A percentile compares a stretch with the other conserved stretches of the same genome.
Evolutionary conservation across 1,284 basidiomycete genomes (phyloP).

Genomic region (Cutaneotrichosporon arboriforme): DNA sequence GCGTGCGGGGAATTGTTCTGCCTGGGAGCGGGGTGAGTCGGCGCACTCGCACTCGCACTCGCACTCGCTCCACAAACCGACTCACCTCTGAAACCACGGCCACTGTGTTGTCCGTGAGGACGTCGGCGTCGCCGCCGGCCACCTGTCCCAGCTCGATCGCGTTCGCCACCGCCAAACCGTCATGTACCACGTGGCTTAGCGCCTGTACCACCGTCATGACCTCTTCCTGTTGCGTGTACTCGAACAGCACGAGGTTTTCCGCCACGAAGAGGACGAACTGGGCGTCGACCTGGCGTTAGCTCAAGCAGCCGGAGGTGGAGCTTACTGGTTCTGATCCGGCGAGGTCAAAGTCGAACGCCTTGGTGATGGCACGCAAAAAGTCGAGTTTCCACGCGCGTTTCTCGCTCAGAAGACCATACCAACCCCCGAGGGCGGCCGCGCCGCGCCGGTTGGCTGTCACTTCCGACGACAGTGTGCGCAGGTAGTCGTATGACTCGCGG

Average conservation of each 20-base stretch:
- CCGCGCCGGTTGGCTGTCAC: conserved; percentile 31
- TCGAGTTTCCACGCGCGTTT: conserved; percentile 78
- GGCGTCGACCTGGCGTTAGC: conserved; percentile 60
- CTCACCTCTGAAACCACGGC: conserved; percentile 25
- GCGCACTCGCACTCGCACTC: neutral
- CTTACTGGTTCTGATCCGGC: conserved; percentile 39
- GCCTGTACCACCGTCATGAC: conserved; percentile 75
- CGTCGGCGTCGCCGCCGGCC: conserved; percentile 39
- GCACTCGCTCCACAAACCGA: neutral
- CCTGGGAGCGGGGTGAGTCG: no score
- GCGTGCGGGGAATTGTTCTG: conserved; percentile 25
- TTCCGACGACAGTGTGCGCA: conserved; percentile 56
- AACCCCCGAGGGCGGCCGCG: conserved; percentile 69
- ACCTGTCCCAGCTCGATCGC: conserved; percentile 38
- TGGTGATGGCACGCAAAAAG: conserved; percentile 75
- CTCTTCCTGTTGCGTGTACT: conserved; percentile 94
- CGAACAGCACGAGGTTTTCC: conserved; percentile 84
- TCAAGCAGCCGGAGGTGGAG: conserved; percentile 21
- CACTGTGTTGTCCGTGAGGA: conserved; percentile 19
- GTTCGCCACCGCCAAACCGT: conserved; percentile 66
- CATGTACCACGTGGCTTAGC: conserved; percentile 74
- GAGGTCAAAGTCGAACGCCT: conserved; percentile 68
- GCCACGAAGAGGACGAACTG: conserved; percentile 84
- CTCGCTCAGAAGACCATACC: conserved; percentile 86
- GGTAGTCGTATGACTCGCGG: conserved; percentile 73